A percentile compares a stretch with the other conserved stretches of the same genome.
These are phyloP conservation scores for Wickerhamomyces subpelliculosus DNA, from an alignment of 805 yeast genomes.

Conservation along the genomic window DNA sequence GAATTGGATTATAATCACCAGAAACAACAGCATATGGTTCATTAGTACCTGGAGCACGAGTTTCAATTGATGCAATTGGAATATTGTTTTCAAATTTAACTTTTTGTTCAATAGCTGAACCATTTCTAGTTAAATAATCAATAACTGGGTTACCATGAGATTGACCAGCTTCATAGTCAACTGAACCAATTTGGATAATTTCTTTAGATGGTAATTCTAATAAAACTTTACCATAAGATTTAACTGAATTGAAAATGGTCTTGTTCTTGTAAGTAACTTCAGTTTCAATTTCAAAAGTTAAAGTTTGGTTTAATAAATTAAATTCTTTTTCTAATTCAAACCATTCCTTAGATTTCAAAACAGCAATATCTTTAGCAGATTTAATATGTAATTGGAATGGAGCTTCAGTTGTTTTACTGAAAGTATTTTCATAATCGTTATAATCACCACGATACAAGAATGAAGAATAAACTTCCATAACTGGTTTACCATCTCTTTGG, in stretches of 20 bases:
- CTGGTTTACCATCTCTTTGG: constrained; percentile 66
- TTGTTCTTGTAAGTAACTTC: constrained; percentile 75
- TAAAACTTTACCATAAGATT: constrained; percentile 77
- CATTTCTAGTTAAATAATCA: constrained; percentile 88
- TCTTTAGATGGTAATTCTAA: constrained; percentile 91
- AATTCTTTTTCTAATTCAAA: constrained; percentile 72
- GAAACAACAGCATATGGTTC: constrained; percentile 96
- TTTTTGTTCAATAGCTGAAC: constrained; percentile 91
- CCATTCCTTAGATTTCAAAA: constrained; percentile 95
- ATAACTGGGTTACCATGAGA: constrained; percentile 97
- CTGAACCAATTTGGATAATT: constrained; percentile 73
- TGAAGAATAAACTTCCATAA: constrained; percentile 90
- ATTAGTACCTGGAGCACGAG: constrained; percentile 89
- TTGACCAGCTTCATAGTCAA: constrained; percentile 82
- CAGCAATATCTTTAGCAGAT: constrained; percentile 85
- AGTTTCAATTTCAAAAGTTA: constrained; percentile 87
- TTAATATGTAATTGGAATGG: constrained; percentile 74
- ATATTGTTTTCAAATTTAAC: constrained; percentile 83
- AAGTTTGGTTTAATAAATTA: constrained; percentile 69
- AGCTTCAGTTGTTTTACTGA: constrained; percentile 79
- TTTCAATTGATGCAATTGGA: constrained; percentile 58
- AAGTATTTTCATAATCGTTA: constrained; percentile 83
- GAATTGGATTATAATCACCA: constrained; percentile 98
- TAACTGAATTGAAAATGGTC: constrained; percentile 68
- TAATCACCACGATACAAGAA: constrained; percentile 96